phyloP scores from a whole-genome alignment of 352 stramenopile species.

The Globisporangium megalacanthum region DNA sequence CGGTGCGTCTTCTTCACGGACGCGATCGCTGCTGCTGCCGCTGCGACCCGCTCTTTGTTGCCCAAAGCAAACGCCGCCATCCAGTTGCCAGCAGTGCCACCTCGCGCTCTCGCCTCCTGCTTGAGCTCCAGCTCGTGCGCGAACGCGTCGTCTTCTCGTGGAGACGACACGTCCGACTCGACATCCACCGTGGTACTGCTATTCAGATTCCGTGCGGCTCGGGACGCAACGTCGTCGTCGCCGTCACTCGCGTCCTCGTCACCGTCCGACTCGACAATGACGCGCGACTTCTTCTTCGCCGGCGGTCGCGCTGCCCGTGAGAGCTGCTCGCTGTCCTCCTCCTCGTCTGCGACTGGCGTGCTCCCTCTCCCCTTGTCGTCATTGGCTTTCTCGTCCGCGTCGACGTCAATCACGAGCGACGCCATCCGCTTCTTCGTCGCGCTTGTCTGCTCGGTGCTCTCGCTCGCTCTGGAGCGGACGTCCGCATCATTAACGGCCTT shows the following conservation, averaged over 20 bases:
- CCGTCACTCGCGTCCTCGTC: constrained; percentile 15
- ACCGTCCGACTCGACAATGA: constrained; percentile 66
- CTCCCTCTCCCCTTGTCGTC: background rate
- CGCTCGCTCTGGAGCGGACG: constrained; percentile 5
- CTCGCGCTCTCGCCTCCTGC: constrained; percentile 13
- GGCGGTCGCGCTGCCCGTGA: constrained; percentile 27
- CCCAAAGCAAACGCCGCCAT: constrained; percentile 45
- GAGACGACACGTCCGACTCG: constrained; percentile 45
- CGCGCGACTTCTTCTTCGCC: constrained; percentile 34
- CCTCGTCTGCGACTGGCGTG: constrained; percentile 23
- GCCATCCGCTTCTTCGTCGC: constrained; percentile 19
- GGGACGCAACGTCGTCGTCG: constrained; percentile 14
- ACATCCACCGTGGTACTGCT: constrained; percentile 10
- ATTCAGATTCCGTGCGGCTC: background rate
- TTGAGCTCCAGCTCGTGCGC: constrained; percentile 27
- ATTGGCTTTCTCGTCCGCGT: constrained; percentile 25
- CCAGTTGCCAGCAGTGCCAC: constrained; percentile 23
- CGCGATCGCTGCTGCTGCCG: background rate
- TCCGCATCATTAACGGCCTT: background rate
- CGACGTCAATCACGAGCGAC: constrained; percentile 22
- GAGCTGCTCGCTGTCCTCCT: constrained; percentile 19
- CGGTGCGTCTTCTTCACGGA: background rate
- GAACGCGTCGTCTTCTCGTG: constrained; percentile 27
- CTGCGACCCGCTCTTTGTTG: background rate
- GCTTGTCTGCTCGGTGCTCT: constrained; percentile 7